Conservation (phyloP, 1,139 yeast species). For the Blastobotrys ciferrii region DNA sequence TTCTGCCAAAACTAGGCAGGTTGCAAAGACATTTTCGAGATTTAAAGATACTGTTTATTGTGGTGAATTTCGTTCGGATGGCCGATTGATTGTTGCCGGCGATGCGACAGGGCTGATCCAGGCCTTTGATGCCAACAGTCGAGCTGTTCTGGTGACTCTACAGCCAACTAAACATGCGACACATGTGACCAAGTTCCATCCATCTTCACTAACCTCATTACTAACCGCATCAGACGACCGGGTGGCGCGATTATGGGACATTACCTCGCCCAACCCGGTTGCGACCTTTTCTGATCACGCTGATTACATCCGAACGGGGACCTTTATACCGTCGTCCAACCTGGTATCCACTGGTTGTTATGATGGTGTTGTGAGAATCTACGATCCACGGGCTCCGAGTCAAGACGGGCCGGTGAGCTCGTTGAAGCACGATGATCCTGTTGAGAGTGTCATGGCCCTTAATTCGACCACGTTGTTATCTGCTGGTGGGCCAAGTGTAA, state of each 20-base stretch:
- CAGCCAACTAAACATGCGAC: slow-evolving; percentile 84
- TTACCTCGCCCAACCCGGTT: slow-evolving; percentile 69
- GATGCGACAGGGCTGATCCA: slow-evolving; percentile 88
- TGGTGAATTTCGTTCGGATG: slow-evolving; percentile 81
- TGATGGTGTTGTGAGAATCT: slow-evolving; percentile 83
- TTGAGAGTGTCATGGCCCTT: slow-evolving; percentile 80
- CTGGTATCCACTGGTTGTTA: slow-evolving; percentile 90
- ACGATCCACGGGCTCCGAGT: slow-evolving; percentile 69
- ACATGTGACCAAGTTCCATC: slow-evolving; percentile 92
- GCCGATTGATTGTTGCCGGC: slow-evolving; percentile 79
- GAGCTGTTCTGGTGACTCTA: slow-evolving; percentile 74
- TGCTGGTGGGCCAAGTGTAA: slow-evolving; percentile 79
- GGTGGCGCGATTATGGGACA: slow-evolving; percentile 81
- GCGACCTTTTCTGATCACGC: slow-evolving; percentile 71
- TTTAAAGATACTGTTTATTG: slow-evolving; percentile 88
- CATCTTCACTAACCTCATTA: slow-evolving; percentile 65
- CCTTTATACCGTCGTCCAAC: slow-evolving; percentile 73
- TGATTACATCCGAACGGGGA: slow-evolving; percentile 85
- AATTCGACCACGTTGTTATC: slow-evolving; percentile 80
- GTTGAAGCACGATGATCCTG: slow-evolving; percentile 68
- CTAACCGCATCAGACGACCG: slow-evolving; percentile 92
- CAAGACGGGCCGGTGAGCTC: slow-evolving; percentile 45
- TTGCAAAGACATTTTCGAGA: slow-evolving; percentile 80
- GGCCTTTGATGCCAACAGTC: slow-evolving; percentile 69
- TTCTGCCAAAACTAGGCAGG: slow-evolving; percentile 90